Conservation (phyloP, 306 rosid genomes). For the Canavalia ensiformis region DNA sequence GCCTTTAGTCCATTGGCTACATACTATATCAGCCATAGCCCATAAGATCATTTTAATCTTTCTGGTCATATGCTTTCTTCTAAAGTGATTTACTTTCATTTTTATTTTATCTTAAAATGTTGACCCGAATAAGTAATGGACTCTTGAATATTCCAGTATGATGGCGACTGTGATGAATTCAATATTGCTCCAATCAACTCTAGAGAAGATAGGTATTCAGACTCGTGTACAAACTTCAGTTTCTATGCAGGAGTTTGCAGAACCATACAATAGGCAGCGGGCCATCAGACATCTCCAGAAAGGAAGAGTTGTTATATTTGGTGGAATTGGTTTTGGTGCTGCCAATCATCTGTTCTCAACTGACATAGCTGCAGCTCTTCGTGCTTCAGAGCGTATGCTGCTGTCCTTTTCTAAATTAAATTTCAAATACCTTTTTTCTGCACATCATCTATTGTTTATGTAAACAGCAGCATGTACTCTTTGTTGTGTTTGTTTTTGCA, state of each 20-base stretch:
- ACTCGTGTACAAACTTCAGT: constrained; percentile 68
- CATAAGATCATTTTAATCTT: constrained; percentile 22
- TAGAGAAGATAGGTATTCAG: constrained; percentile 79
- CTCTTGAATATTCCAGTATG: constrained; percentile 58
- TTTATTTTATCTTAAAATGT: constrained; percentile 32
- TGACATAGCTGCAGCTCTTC: constrained; percentile 70
- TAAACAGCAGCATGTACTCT: background rate
- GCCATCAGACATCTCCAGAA: constrained; percentile 83
- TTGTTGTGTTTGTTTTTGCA: background rate
- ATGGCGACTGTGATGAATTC: constrained; percentile 81
- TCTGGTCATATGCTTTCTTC: constrained; percentile 36
- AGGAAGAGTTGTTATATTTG: constrained; percentile 79
- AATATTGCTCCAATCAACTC: constrained; percentile 69
- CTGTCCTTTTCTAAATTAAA: background rate
- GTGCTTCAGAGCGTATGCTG: constrained; percentile 68
- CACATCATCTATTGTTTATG: background rate
- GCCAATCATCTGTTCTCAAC: constrained; percentile 68
- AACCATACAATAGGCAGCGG: constrained; percentile 72
- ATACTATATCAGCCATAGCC: background rate
- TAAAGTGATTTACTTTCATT: constrained; percentile 32
- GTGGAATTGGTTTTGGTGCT: constrained; percentile 67
- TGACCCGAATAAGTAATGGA: constrained; percentile 40
- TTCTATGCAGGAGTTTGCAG: constrained; percentile 69
- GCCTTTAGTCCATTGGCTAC: background rate
- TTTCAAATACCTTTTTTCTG: constrained; percentile 17